Conservation (phyloP, 2,329 filamentous ascomycete genomes). For the Fusarium bulbicola region DNA sequence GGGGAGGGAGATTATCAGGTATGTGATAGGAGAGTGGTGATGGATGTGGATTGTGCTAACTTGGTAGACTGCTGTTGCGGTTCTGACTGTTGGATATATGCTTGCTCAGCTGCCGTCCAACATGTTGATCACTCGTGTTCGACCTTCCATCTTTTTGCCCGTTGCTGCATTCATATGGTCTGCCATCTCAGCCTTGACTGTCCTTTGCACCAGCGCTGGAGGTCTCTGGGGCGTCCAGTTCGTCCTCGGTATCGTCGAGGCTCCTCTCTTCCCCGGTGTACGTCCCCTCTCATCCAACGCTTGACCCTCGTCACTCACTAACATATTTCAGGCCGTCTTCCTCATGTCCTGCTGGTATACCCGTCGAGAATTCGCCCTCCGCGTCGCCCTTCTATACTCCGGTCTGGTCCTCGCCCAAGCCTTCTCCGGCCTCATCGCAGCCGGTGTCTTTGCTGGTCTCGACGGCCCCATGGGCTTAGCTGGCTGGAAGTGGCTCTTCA, state of each 20-base stretch:
- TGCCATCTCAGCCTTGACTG: conserved; percentile 21
- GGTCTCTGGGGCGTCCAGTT: conserved; percentile 27
- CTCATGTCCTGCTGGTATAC: conserved; percentile 69
- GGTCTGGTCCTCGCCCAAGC: conserved; percentile 72
- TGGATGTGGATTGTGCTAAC: not conserved
- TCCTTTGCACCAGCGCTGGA: conserved; percentile 20
- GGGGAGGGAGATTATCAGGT: conserved; percentile 31
- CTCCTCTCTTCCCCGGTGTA: conserved; percentile 31
- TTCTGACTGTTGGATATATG: conserved; percentile 31
- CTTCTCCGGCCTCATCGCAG: conserved; percentile 69
- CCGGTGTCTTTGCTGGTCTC: conserved; percentile 60
- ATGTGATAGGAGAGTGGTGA: not conserved
- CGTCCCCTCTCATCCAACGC: accelerated
- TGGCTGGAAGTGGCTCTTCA: conserved; percentile 74
- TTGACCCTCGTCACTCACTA: accelerated
- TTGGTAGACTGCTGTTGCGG: conserved; percentile 22
- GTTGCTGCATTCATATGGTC: conserved; percentile 27
- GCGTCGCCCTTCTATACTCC: conserved; percentile 65
- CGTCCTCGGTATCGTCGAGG: conserved; percentile 26
- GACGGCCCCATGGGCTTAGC: conserved; percentile 58
- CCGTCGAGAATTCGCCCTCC: conserved; percentile 67
- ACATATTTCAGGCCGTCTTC: conserved; percentile 6
- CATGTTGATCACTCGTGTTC: conserved; percentile 30
- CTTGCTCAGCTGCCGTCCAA: conserved; percentile 29
- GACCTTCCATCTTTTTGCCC: conserved; percentile 19